Percentiles rank a stretch among this genome's conserved stretches.
phyloP scores from a whole-genome alignment of 352 stramenopile genomes.

The Globisporangium cystogenes region DNA sequence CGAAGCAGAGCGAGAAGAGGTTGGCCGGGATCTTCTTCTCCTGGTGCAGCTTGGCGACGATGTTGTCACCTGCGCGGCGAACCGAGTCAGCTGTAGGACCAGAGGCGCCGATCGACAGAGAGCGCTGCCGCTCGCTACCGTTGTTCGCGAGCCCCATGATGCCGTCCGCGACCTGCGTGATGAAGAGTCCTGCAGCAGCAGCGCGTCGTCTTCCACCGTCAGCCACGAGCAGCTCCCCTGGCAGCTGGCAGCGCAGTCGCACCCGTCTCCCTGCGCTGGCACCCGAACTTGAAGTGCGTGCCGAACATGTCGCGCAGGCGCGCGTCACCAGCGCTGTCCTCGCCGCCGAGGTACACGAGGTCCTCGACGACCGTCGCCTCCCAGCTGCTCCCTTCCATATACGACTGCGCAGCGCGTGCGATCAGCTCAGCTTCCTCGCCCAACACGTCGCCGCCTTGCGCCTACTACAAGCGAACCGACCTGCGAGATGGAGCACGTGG shows the following conservation, averaged over 20 bases:
- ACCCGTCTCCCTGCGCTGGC: conserved; percentile 75
- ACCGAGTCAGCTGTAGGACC: neutral
- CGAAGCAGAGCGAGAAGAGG: conserved; percentile 44
- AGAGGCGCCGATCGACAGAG: neutral
- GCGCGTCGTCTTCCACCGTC: too few relatives aligned
- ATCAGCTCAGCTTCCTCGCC: too few relatives aligned
- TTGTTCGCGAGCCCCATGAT: conserved; percentile 67
- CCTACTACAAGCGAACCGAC: too few relatives aligned
- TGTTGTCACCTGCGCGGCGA: conserved; percentile 36
- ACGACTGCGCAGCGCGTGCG: too few relatives aligned
- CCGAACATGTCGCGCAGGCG: conserved; percentile 53
- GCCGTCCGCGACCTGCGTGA: conserved; percentile 85
- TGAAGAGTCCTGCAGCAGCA: conserved; percentile 48
- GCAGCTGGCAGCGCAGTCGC: neutral
- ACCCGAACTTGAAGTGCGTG: conserved; percentile 72
- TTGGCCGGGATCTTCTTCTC: conserved; percentile 79
- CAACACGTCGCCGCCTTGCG: too few relatives aligned
- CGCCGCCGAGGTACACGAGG: conserved; percentile 75
- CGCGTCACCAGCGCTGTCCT: conserved; percentile 35
- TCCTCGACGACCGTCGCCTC: conserved; percentile 74
- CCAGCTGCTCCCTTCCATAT: conserved; percentile 89
- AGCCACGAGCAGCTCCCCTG: neutral
- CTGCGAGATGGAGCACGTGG: conserved; percentile 66
- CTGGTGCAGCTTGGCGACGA: conserved; percentile 63
- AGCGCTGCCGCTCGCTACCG: neutral